Evolutionary conservation across 2,329 filamentous ascomycete genomes (phyloP).

Genomic region (Xylariaceae sp.): DNA sequence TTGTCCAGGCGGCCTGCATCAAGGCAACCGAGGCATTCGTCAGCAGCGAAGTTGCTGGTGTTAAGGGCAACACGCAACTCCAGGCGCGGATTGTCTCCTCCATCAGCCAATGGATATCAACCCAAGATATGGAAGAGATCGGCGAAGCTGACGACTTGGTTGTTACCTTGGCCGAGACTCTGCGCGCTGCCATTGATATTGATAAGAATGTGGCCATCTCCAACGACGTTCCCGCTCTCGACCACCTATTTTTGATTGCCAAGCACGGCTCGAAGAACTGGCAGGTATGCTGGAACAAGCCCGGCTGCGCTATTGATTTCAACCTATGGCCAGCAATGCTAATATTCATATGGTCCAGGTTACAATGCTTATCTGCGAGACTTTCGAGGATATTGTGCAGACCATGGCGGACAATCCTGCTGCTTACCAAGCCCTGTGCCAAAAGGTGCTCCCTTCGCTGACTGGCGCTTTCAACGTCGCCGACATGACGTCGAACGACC

Average conservation of each 20-base stretch:
- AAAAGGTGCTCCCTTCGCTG: slow-evolving; percentile 80
- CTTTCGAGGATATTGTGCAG: slow-evolving; percentile 81
- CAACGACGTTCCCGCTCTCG: slow-evolving; percentile 66
- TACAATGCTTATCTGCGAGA: slow-evolving; percentile 78
- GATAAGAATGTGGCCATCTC: slow-evolving; percentile 70
- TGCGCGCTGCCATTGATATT: slow-evolving; percentile 76
- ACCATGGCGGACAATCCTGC: slow-evolving; percentile 57
- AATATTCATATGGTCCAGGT: slow-evolving; percentile 39
- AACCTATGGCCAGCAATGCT: background rate
- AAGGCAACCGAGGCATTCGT: slow-evolving; percentile 72
- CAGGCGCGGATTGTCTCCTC: slow-evolving; percentile 47
- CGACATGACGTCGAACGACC: slow-evolving; percentile 76
- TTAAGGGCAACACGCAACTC: slow-evolving; percentile 51
- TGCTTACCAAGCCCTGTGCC: slow-evolving; percentile 71
- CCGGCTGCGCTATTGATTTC: background rate
- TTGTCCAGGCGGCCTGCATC: slow-evolving; percentile 88
- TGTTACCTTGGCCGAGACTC: slow-evolving; percentile 80
- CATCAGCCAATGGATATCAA: slow-evolving; percentile 67
- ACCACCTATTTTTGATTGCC: slow-evolving; percentile 81
- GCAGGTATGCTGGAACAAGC: slow-evolving; percentile 44
- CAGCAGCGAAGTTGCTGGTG: slow-evolving; percentile 42
- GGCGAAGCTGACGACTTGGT: slow-evolving; percentile 88
- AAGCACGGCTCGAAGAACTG: slow-evolving; percentile 86
- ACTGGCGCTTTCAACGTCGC: slow-evolving; percentile 87
- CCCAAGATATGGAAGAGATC: slow-evolving; percentile 76